These are phyloP conservation scores for Russula brevipes DNA, from an alignment of 768 basidiomycete species.

Conservation along the genomic window DNA sequence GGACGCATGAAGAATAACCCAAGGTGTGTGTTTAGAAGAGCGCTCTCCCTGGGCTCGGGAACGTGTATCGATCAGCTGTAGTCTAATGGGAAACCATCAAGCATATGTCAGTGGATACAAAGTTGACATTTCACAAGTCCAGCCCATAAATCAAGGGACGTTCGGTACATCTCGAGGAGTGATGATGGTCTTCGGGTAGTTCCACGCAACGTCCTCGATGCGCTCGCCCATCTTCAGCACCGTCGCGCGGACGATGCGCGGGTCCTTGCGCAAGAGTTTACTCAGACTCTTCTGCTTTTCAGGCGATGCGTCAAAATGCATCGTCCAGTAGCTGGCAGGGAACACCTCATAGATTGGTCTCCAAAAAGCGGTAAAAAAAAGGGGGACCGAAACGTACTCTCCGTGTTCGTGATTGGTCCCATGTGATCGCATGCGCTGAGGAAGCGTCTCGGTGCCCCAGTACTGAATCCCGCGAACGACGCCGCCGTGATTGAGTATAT, in stretches of 20 bases:
- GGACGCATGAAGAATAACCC: neutral
- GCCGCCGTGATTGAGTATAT: conserved; percentile 69
- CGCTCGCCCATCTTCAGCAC: conserved; percentile 72
- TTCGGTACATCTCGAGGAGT: conserved; percentile 14
- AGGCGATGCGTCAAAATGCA: conserved; percentile 87
- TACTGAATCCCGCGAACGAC: conserved; percentile 77
- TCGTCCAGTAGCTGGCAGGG: conserved; percentile 71
- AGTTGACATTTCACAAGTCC: neutral
- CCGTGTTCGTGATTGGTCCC: conserved; percentile 52
- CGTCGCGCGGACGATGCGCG: conserved; percentile 79
- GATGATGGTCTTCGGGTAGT: conserved; percentile 42
- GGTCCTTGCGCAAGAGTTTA: conserved; percentile 66
- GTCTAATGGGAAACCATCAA: neutral
- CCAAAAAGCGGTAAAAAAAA: neutral
- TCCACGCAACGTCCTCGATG: conserved; percentile 58
- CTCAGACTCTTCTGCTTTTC: conserved; percentile 59
- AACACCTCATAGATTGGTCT: conserved; percentile 10
- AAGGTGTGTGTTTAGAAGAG: neutral
- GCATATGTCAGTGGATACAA: neutral
- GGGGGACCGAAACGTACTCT: conserved; percentile 56
- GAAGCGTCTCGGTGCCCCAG: conserved; percentile 68
- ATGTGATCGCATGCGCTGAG: conserved; percentile 67
- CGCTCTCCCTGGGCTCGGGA: neutral
- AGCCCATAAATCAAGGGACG: neutral
- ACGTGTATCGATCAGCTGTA: neutral